Base-by-base conservation (phyloP, 1,284 basidiomycete genomes). In the Trichosporon coremiiforme region DNA sequence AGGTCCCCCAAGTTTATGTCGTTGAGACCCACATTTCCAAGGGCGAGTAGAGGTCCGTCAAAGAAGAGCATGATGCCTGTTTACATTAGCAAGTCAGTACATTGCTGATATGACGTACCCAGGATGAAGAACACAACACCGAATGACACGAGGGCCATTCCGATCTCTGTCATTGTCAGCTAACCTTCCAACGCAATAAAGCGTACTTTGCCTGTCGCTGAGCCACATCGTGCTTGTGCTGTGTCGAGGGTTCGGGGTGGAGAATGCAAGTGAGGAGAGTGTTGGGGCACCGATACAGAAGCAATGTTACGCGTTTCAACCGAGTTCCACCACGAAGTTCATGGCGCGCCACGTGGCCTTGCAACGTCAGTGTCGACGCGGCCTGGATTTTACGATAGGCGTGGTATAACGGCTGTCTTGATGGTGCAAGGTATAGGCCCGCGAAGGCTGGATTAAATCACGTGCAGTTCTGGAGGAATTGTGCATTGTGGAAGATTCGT, bases 81-180 rank as follows among this genome's bases (percentile, higher is more conserved):
- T 17, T 10, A n/a, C 20, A 22, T 62, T 29, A 62, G 57, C 57
- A 33, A 10, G 25, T 29, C 12, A 60, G 55, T 15, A 15, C 33
- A 6, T 12, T 17, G 15, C 13, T 8, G 31, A 8, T 62, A 62
- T 62, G 33, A 76, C 80, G 65, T 71, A 82, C 82, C 97, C 60
- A 99, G 87, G 78, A 98, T 87, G 90, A 98, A 95, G 87, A 99
- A 99, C 74, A 98, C 87, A 55, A 89, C 90, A 71, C 97, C 97
- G 77, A 98, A 97, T n/a, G 96, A 94, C 66, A 96, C 98, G 75
- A 99, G 89, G 66, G 94, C 96, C 66, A 98, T 95, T 74, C 94
- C 94, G 76, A 96, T 95, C 86, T 96, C 94, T 97, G 74, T 36
- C 55, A 50, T 13, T 41, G 66, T 35, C 45, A 53, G 20, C 47